These are phyloP conservation scores for Cordyceps farinosa DNA, from an alignment of 2,329 filamentous ascomycete species.

Conservation along the genomic window DNA sequence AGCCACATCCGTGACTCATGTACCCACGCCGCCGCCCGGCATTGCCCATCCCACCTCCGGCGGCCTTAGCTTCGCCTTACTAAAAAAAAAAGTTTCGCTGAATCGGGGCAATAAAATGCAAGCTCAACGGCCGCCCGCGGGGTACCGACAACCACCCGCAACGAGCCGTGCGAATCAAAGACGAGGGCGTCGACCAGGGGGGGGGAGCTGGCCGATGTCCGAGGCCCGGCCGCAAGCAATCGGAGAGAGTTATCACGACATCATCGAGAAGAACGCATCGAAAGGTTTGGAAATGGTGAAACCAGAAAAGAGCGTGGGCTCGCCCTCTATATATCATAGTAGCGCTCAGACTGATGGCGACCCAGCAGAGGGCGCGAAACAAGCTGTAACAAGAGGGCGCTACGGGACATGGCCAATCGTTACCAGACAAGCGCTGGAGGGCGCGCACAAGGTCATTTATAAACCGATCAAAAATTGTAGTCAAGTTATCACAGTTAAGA, in stretches of 20 bases:
- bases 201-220: no score
- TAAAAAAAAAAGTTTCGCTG: neutral
- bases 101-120: neutral
- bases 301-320: neutral
- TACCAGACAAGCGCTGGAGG: neutral
- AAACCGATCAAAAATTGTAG: neutral
- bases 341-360: neutral
- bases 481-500: neutral
- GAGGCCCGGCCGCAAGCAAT: no score
- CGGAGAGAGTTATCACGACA: no score
- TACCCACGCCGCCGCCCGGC: neutral
- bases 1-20: neutral
- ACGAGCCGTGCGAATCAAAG: neutral
- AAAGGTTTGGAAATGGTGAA: no score
- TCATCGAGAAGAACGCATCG: no score
- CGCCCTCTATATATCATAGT: neutral
- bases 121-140: neutral
- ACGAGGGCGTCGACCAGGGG: neutral
- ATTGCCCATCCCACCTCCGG: neutral
- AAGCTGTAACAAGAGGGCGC: conserved; percentile 14
- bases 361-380: conserved; percentile 10
- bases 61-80: neutral
- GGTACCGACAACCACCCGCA: neutral
- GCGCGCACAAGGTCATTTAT: neutral
- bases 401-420: neutral